Percentiles rank a stretch among this genome's conserved stretches.
These are phyloP conservation scores for Mercurialis annua DNA, from an alignment of 345 rosid genomes.

Conservation along the genomic window DNA sequence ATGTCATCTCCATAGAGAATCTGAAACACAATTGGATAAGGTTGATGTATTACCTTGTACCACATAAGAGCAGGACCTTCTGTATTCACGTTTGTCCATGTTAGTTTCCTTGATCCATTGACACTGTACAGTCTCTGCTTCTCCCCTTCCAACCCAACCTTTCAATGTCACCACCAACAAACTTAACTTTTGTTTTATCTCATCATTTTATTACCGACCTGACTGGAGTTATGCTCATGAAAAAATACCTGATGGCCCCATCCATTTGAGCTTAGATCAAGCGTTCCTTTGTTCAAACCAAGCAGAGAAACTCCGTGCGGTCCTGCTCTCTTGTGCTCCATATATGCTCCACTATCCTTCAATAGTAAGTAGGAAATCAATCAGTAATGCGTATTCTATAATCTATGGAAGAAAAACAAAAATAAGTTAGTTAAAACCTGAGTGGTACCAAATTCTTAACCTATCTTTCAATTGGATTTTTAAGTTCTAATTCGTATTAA, in stretches of 20 bases:
- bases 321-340: constrained; percentile 76
- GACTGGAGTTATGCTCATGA: not conserved
- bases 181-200: too few species aligned
- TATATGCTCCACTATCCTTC: constrained; percentile 88
- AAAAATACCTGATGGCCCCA: constrained; percentile 76
- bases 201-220: too few species aligned
- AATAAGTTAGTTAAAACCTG: too few species aligned
- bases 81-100: constrained; percentile 41
- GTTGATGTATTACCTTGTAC: constrained; percentile 94
- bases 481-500: too few species aligned
- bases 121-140: constrained; percentile 37
- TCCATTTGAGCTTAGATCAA: constrained; percentile 51
- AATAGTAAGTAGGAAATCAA: constrained; percentile 1
- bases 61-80: constrained; percentile 53
- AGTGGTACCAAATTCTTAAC: too few species aligned
- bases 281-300: constrained; percentile 76
- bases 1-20: too few species aligned
- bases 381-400: not conserved
- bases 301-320: constrained; percentile 53
- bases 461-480: too few species aligned
- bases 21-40: too few species aligned
- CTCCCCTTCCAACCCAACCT: constrained; percentile 71
- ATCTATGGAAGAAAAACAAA: not conserved
- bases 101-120: constrained; percentile 44
- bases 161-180: constrained; percentile 15